Evolutionary conservation across 106 monocot species (phyloP).

Genomic region (Vanilla planifolia): DNA sequence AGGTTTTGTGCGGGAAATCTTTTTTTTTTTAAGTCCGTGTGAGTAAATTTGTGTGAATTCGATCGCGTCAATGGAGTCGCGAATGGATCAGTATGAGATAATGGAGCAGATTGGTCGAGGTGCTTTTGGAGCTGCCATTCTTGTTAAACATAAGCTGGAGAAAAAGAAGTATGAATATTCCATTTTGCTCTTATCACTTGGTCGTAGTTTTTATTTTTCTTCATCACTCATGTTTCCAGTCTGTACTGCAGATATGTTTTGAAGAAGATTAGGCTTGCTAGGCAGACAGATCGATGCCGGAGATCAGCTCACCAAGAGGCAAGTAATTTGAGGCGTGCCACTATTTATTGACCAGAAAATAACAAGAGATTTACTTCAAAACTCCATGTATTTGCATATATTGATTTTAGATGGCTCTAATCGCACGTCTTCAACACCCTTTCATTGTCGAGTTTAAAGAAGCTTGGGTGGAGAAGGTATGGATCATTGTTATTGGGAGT

Average conservation of each 20-base stretch:
- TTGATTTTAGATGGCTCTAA: constrained; percentile 80
- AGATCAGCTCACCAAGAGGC: constrained; percentile 97
- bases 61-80: constrained; percentile 57
- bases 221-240: background rate
- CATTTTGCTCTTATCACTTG: background rate
- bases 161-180: constrained; percentile 56
- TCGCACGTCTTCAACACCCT: constrained; percentile 90
- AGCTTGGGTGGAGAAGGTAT: constrained; percentile 99
- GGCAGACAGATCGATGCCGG: constrained; percentile 92
- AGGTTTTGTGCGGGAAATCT: background rate
- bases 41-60: background rate
- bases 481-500: background rate
- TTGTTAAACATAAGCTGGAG: constrained; percentile 95
- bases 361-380: background rate
- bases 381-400: background rate
- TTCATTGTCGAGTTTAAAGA: constrained; percentile 98
- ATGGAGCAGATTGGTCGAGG: constrained; percentile 99
- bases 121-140: constrained; percentile 94
- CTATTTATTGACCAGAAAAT: background rate
- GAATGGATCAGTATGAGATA: constrained; percentile 98
- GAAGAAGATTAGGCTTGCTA: constrained; percentile 96
- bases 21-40: background rate
- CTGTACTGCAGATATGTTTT: constrained; percentile 69
- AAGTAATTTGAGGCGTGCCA: constrained; percentile 1
- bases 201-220: background rate